Base-by-base conservation (phyloP, 208 protist species). In the Trypanosoma melophagium region DNA sequence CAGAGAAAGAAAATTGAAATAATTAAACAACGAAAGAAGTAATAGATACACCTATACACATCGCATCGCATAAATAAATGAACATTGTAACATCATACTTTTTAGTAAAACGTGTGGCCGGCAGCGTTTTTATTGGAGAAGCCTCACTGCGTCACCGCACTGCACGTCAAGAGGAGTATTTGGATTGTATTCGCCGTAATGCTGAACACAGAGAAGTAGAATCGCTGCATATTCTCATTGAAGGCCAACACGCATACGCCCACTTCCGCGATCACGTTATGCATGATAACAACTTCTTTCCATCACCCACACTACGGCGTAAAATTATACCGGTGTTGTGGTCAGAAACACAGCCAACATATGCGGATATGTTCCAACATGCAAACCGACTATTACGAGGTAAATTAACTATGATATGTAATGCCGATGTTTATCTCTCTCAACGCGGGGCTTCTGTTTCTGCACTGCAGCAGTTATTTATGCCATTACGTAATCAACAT, bases 31-130 rank as follows among this genome's bases (percentile, higher is more conserved):
- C 1, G 28, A 35, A 35, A 35, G 5, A 35, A 35, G n/a, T n/a
- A n/a, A n/a, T n/a, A n/a, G n/a, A n/a, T n/a, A n/a, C n/a, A n/a
- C n/a, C n/a, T n/a, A n/a, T n/a, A n/a, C n/a, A n/a, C n/a, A n/a
- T n/a, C n/a, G n/a, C n/a, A n/a, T n/a, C n/a, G n/a, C n/a, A n/a
- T n/a, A 35, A 21, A n/a, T 17, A 22, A 16, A 91, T 95, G 89
- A 89, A 95, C 59, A 69, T 92, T 54, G 70, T 95, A n/a, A 89
- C 89, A 0, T 81, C 83, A 2, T 93, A 92, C 50, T 95, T 95
- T 58, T 14, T 66, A 13, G 84, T 91, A 25, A 89, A 82, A 63
- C 76, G 74, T n/a, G 40, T 93, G 35, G 52, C 75, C 2, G 87
- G 84, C 16, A 87, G 73, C 38, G 51, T 87, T 12, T 74, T 78